phyloP scores from a whole-genome alignment of 768 basidiomycete species.

The Neoboletus brunneissimus region DNA sequence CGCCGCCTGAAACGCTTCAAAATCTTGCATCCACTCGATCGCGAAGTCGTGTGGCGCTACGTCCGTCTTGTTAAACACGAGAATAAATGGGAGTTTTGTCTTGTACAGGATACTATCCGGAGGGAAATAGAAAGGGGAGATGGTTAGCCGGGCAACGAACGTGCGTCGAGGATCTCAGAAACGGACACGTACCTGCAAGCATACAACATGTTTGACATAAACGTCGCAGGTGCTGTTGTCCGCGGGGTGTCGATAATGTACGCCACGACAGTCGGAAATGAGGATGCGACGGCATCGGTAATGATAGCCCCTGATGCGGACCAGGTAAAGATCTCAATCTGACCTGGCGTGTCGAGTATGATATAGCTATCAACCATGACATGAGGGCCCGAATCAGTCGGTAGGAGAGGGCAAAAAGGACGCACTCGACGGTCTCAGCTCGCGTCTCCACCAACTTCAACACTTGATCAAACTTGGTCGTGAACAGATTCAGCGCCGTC shows the following conservation, averaged over 20 bases:
- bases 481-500: slow-evolving; percentile 95
- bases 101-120: slow-evolving; percentile 86
- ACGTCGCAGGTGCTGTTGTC: slow-evolving; percentile 91
- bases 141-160: neutral
- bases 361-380: slow-evolving; percentile 61
- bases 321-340: slow-evolving; percentile 99
- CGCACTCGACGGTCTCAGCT: slow-evolving; percentile 84
- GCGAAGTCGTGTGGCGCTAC: slow-evolving; percentile 89
- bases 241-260: slow-evolving; percentile 98
- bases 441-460: slow-evolving; percentile 88
- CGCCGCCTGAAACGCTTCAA: slow-evolving; percentile 91
- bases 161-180: neutral
- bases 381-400: neutral
- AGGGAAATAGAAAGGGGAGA: neutral
- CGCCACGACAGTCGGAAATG: slow-evolving; percentile 91
- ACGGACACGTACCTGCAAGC: slow-evolving; percentile 75
- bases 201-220: slow-evolving; percentile 99
- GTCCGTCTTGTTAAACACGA: slow-evolving; percentile 99
- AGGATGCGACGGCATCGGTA: slow-evolving; percentile 92
- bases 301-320: slow-evolving; percentile 98
- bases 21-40: slow-evolving; percentile 97
- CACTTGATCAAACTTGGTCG: slow-evolving; percentile 99
- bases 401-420: slow-evolving; percentile 5
- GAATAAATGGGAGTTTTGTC: slow-evolving; percentile 93
- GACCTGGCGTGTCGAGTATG: slow-evolving; percentile 95